Conservation (phyloP, 164 flowering plant species). For the Echeveria elegans region DNA sequence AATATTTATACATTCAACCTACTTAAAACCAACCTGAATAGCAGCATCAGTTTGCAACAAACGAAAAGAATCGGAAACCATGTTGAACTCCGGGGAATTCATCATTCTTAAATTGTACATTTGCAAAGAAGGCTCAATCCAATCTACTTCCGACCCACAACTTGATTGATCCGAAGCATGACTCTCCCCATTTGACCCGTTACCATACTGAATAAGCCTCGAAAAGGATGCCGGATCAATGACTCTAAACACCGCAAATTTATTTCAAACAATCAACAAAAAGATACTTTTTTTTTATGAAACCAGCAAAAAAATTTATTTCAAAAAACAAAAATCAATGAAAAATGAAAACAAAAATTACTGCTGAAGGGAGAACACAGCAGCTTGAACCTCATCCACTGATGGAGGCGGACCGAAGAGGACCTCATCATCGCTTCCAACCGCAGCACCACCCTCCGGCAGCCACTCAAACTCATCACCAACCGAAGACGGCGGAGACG, state of each 20-base stretch:
- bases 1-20: background rate
- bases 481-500: background rate
- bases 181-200: background rate
- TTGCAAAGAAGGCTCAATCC: background rate
- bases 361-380: slow-evolving; percentile 7
- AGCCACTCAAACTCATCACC: slow-evolving; percentile 4
- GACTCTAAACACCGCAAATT: background rate
- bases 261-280: background rate
- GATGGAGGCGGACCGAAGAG: background rate
- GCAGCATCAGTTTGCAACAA: slow-evolving; percentile 2
- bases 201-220: background rate
- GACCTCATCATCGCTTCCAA: background rate
- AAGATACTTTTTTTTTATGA: background rate
- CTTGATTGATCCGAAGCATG: background rate
- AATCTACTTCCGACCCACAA: background rate
- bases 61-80: background rate
- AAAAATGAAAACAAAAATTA: background rate
- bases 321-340: no score
- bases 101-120: background rate
- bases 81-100: background rate
- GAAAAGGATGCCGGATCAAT: slow-evolving; percentile 1
- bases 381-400: slow-evolving; percentile 7
- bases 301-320: background rate
- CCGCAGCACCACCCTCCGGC: background rate
- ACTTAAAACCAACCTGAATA: background rate